Conservation (phyloP, 441 rosid species). For the Populus trichocarpa region DNA sequence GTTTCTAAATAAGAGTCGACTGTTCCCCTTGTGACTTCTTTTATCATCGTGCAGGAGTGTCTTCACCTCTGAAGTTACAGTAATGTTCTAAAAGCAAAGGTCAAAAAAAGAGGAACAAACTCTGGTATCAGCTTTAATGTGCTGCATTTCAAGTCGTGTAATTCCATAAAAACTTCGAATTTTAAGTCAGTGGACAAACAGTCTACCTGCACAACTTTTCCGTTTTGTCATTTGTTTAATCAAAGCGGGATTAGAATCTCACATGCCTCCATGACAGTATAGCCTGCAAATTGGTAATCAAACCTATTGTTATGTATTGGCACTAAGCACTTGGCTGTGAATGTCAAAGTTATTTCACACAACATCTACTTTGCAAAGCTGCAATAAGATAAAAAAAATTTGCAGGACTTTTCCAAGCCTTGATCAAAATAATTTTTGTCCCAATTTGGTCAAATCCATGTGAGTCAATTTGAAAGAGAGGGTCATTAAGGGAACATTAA, state of each 20-base stretch:
- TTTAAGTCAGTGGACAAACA: neutral
- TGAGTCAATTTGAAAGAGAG: neutral
- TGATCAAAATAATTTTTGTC: neutral
- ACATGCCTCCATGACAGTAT: slow-evolving; percentile 13
- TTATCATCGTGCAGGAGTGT: neutral
- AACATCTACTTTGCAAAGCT: neutral
- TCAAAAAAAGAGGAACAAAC: neutral
- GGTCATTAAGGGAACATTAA: neutral
- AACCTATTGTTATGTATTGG: neutral
- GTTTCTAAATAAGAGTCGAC: neutral
- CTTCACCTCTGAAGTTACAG: neutral
- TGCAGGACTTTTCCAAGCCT: neutral
- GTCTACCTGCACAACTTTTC: neutral
- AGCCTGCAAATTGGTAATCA: neutral
- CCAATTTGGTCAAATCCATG: neutral
- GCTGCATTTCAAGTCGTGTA: neutral
- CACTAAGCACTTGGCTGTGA: neutral
- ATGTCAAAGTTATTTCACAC: neutral
- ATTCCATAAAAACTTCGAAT: neutral
- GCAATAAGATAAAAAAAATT: neutral
- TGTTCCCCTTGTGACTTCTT: neutral
- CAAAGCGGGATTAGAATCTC: neutral
- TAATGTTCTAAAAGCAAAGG: neutral
- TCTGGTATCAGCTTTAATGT: neutral
- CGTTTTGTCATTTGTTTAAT: neutral